Evolutionary conservation across 306 rosid genomes (phyloP).

Genomic region (Rosa persica): DNA sequence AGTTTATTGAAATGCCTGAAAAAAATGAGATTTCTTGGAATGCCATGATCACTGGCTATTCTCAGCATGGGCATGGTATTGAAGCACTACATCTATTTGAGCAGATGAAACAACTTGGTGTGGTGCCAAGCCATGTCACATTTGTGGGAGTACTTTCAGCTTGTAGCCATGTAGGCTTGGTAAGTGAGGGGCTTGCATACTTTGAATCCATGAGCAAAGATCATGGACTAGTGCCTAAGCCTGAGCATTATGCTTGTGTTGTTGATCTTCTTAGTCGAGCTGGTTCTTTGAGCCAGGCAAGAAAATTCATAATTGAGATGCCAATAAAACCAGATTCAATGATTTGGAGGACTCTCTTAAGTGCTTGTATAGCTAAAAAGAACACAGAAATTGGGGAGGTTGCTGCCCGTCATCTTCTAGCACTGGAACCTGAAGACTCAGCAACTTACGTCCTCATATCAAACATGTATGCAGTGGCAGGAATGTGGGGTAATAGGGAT

Average conservation of each 20-base stretch:
- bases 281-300: conserved; percentile 64
- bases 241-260: conserved; percentile 81
- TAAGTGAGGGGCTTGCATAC: conserved; percentile 69
- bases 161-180: conserved; percentile 89
- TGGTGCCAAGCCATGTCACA: conserved; percentile 72
- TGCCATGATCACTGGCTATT: conserved; percentile 81
- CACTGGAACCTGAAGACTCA: conserved; percentile 80
- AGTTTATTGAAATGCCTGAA: conserved; percentile 60
- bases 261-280: conserved; percentile 88
- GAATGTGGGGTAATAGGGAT: conserved; percentile 77
- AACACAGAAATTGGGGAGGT: conserved; percentile 75
- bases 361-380: conserved; percentile 71
- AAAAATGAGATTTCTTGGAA: conserved; percentile 86
- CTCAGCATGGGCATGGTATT: conserved; percentile 77
- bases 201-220: conserved; percentile 71
- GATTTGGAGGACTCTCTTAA: conserved; percentile 87
- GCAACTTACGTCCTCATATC: conserved; percentile 86
- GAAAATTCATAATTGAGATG: conserved; percentile 62
- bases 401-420: conserved; percentile 75
- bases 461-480: conserved; percentile 76
- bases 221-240: conserved; percentile 65
- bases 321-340: conserved; percentile 77
- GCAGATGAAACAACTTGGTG: conserved; percentile 58
- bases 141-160: conserved; percentile 84
- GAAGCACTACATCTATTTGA: conserved; percentile 69